Evolutionary conservation across 2,329 filamentous ascomycete species (phyloP), one percentile per base, ranked within the genome.

Genomic region (Fusarium sublunatum): DNA sequence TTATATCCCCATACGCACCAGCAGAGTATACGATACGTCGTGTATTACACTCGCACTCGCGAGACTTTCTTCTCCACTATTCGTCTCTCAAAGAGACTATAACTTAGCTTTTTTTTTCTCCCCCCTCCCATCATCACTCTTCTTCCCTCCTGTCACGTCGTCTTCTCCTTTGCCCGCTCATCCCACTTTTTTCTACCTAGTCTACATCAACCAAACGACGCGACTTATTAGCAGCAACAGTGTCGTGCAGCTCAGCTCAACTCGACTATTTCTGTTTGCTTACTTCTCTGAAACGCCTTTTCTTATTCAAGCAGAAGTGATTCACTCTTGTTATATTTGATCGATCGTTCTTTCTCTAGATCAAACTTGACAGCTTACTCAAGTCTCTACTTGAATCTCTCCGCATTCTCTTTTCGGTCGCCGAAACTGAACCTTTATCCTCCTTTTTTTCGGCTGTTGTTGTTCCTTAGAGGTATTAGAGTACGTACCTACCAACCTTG

Each of bases 41-140:
- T 66, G 49, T 65, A 64, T 65, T 64, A 52, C 63, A 64, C 62
- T 60, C 54, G 19, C 19, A 36, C 47, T 43, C 62, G 54, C 64
- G 51, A 67, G 55, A 50, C 51, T 56, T 41, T 50, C 34, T 63
- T 66, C 62, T 56, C 58, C 62, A 64, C 62, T 50, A 48, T 55
- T 54, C 28, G 26, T 52, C 43, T 55, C 46, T 46, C 26, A 39
- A 43, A 38, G 54, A 40, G 19, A 24, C 39, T 59, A 46, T 53
- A 40, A 40, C 24, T 48, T 52, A 61, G 55, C 44, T 42, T 50
- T 54, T 50, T 55, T 50, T 26, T 15, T n/a, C 40, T 54, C 41
- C 46, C 31, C 32, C 40, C 53, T 45, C 57, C 52, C 47, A 41
- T 56, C n/a, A n/a, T 53, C 34, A 40, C 38, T 47, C 43, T 50